phyloP scores from a whole-genome alignment of 2,329 filamentous ascomycete genomes.

The Lasiodiplodia sp. region DNA sequence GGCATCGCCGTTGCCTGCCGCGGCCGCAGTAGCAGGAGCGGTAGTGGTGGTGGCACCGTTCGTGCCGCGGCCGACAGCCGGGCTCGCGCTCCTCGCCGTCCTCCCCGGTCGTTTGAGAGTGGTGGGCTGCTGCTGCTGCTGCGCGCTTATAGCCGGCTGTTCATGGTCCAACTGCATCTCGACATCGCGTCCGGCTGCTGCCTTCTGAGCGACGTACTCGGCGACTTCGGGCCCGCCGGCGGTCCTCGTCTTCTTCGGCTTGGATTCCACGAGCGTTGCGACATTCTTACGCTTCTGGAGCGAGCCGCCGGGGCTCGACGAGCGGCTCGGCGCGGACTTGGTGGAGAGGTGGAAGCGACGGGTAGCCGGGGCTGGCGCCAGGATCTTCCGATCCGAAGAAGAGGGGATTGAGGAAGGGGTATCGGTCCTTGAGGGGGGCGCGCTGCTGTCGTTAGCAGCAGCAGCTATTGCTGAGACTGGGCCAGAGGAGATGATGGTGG shows the following conservation, averaged over 20 bases:
- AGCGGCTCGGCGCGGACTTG: neutral
- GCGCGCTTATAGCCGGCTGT: neutral
- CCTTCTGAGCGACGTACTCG: constrained; percentile 1
- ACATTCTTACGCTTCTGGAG: constrained; percentile 28
- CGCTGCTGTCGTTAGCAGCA: neutral
- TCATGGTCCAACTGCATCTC: constrained; percentile 5
- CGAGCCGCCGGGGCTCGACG: neutral
- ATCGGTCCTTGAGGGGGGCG: no score
- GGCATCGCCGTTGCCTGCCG: neutral
- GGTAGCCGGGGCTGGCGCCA: constrained; percentile 6
- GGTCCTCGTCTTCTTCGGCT: constrained; percentile 21
- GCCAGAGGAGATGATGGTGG: neutral
- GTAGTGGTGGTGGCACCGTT: constrained; percentile 17
- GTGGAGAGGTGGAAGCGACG: constrained; percentile 27
- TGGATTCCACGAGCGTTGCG: constrained; percentile 28
- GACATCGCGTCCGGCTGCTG: neutral
- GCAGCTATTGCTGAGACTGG: neutral
- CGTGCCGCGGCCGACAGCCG: neutral
- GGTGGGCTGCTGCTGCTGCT: neutral
- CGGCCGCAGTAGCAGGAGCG: constrained; percentile 20
- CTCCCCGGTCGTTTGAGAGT: constrained; percentile 22
- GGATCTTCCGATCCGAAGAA: constrained; percentile 7
- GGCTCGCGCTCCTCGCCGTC: constrained; percentile 13
- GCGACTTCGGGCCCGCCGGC: neutral
- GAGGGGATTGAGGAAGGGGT: neutral